Conservation (phyloP, 2,329 filamentous ascomycete species). For the Trichoderma cornu-damae region DNA sequence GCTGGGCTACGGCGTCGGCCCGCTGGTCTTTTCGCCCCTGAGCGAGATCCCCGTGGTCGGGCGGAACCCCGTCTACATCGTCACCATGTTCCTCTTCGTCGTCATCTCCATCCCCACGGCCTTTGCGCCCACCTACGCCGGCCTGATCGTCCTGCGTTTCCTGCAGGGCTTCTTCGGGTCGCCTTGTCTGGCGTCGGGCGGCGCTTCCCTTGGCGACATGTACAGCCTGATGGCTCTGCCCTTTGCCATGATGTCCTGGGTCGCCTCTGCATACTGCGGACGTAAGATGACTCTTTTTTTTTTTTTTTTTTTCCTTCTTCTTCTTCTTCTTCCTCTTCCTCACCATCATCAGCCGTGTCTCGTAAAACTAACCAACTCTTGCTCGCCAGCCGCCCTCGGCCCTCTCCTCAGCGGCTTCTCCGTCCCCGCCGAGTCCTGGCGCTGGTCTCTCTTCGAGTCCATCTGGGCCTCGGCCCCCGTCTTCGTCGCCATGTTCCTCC, state of each 20-base stretch:
- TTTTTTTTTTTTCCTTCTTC: not conserved
- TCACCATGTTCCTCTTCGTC: constrained; percentile 64
- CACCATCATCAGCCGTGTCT: too few relatives aligned
- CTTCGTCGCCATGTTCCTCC: constrained; percentile 56
- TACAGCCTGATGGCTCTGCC: constrained; percentile 52
- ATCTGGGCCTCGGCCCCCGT: constrained; percentile 56
- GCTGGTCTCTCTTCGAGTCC: constrained; percentile 61
- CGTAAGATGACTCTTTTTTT: constrained; percentile 29
- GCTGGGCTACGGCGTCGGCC: constrained; percentile 58
- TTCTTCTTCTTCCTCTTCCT: not conserved
- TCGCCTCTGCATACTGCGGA: constrained; percentile 47
- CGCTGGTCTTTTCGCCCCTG: constrained; percentile 61
- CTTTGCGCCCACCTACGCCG: constrained; percentile 56
- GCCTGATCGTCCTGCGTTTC: constrained; percentile 60
- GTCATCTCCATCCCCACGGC: constrained; percentile 61
- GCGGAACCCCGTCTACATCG: constrained; percentile 61
- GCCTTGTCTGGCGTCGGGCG: constrained; percentile 58
- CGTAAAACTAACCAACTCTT: not conserved
- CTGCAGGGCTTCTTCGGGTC: constrained; percentile 62
- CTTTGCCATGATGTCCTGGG: constrained; percentile 57
- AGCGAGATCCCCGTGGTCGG: constrained; percentile 63
- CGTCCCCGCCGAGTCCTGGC: constrained; percentile 53
- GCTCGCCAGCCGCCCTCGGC: constrained; percentile 49
- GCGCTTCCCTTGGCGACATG: constrained; percentile 48
- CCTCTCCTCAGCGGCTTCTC: constrained; percentile 57